Evolutionary conservation across 2,329 filamentous ascomycete genomes (phyloP), one percentile per base, ranked within the genome.

Genomic region (Pseudocercospora eumusae): DNA sequence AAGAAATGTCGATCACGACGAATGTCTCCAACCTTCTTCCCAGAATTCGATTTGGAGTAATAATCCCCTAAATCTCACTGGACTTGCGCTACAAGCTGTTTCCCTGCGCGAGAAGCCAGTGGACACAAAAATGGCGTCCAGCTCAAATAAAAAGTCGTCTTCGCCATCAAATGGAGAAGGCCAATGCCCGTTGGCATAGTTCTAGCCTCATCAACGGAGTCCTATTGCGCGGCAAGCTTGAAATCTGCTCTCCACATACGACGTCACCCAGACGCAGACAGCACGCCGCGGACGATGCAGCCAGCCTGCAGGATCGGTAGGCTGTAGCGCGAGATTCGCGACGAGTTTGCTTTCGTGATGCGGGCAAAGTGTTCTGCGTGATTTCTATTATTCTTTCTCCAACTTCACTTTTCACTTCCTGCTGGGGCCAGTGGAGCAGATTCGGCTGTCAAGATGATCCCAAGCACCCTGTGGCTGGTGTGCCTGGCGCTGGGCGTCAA

Each of bases 401-500:
- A 36, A 7, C 49, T 13, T 20, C 52, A 33, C 7, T 25, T 27
- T 18, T 25, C 47, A 18, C 47, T 59, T 45, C 61, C 25, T 44
- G 11, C 36, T 27, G 11, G 33, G 45, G 13, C 4, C 45, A 27
- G 33, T 33, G n/a, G 50, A 33, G 25, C 57, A 31, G n/a, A 27
- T 5, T 25, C 47, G n/a, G 31, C 13, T 47, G 49, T 44, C 61
- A 70, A 36, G 27, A 74, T 75, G 73, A 62, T 73, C 44, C 62
- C 66, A 53, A 60, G 59, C 62, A 57, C 64, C 55, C 56, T 74
- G 23, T 70, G 69, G 72, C 71, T 75, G 59, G 61, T 73, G 21
- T 70, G 73, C 64, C 64, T 78, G n/a, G 67, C 73, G 33, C 57
- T 72, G n/a, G 61, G 71, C 68, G 62, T 73, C 66, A 63, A 64